Evolutionary conservation across 805 yeast species (phyloP).

Genomic region (Diddensiella santjacobensis): DNA sequence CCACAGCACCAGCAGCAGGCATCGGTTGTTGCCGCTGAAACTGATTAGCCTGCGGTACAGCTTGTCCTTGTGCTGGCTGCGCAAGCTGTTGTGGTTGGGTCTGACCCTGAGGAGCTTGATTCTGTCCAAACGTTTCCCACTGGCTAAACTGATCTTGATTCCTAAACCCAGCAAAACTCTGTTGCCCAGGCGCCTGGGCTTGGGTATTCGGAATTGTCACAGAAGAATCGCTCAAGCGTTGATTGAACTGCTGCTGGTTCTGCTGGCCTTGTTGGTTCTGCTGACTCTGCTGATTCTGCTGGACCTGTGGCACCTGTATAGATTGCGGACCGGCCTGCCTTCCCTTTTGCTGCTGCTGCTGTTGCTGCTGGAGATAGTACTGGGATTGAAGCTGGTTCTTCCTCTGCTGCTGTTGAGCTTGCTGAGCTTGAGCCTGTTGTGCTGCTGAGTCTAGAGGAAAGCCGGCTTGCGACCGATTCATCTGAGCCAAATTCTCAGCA

Average conservation of each 20-base stretch:
- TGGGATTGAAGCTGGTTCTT: slow-evolving; percentile 12
- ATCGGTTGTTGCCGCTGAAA: slow-evolving; percentile 23
- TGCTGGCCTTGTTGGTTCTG: slow-evolving; percentile 21
- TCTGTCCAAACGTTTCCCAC: background rate
- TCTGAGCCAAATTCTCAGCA: slow-evolving; percentile 1
- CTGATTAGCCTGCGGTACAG: slow-evolving; percentile 20
- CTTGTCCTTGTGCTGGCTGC: slow-evolving; percentile 17
- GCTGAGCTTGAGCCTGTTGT: slow-evolving; percentile 6
- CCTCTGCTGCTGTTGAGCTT: slow-evolving; percentile 8
- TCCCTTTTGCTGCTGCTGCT: slow-evolving; percentile 23
- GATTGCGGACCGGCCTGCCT: slow-evolving; percentile 2
- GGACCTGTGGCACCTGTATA: slow-evolving; percentile 9
- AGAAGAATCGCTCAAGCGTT: background rate
- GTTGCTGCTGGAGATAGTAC: slow-evolving; percentile 20
- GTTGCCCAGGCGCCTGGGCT: background rate
- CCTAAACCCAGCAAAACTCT: background rate
- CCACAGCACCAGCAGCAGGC: slow-evolving; percentile 11
- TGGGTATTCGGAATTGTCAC: background rate
- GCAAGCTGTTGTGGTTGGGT: slow-evolving; percentile 10
- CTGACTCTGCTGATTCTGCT: slow-evolving; percentile 20
- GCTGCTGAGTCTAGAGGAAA: background rate
- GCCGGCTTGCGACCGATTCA: background rate
- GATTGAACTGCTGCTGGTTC: slow-evolving; percentile 13
- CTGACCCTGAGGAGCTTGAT: background rate
- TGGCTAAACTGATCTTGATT: background rate